Evolutionary conservation across 2,329 filamentous ascomycete species (phyloP).

Genomic region (Aaosphaeria pasadenensis): DNA sequence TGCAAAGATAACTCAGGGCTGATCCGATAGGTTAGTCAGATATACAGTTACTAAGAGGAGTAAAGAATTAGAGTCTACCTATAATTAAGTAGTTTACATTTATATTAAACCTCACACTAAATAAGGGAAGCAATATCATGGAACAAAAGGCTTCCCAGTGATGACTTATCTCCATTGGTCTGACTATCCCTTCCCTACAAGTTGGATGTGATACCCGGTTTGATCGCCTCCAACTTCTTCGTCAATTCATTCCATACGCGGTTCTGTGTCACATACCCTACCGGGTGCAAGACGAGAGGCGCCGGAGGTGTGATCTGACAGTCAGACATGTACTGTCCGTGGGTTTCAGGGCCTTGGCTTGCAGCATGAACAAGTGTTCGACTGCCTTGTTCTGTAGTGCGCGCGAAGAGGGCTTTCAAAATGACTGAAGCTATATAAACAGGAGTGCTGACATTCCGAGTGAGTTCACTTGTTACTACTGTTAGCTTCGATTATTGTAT

Average conservation of each 20-base stretch:
- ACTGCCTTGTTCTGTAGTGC: conserved; percentile 40
- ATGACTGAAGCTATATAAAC: conserved; percentile 2
- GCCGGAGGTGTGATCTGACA: conserved; percentile 25
- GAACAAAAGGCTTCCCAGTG: too few relatives aligned
- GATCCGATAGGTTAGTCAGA: too few relatives aligned
- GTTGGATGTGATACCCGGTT: background rate
- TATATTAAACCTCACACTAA: too few relatives aligned
- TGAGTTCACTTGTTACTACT: conserved; percentile 6
- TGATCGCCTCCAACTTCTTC: background rate
- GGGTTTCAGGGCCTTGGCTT: conserved; percentile 29
- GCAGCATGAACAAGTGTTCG: conserved; percentile 41
- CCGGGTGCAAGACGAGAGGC: conserved; percentile 33
- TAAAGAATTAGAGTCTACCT: too few relatives aligned
- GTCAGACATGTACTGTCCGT: conserved; percentile 42
- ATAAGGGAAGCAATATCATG: too few relatives aligned
- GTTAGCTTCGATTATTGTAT: too few relatives aligned
- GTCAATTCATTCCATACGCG: background rate
- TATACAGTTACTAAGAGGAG: too few relatives aligned
- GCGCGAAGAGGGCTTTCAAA: conserved; percentile 21
- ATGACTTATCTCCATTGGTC: too few relatives aligned
- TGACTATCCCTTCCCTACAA: background rate
- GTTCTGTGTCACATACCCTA: conserved; percentile 34
- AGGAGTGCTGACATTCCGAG: conserved; percentile 10
- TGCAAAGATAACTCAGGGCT: background rate
- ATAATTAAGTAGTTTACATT: too few relatives aligned